phyloP scores from a whole-genome alignment of 495 filamentous ascomycete species.

The Penicillium goetzii region DNA sequence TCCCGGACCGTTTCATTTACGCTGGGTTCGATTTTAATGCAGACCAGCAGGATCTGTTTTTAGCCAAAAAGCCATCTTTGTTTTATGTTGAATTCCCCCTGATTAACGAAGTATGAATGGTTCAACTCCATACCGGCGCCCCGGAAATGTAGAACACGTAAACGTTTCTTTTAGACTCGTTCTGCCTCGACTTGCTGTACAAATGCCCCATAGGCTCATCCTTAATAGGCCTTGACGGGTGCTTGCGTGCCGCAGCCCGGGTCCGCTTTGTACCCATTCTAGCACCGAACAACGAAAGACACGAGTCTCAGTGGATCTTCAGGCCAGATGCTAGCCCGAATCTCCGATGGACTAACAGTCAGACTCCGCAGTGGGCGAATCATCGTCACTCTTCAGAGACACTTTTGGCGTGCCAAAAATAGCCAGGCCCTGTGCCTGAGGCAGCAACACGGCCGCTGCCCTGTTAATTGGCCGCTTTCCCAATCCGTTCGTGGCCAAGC shows the following conservation, averaged over 20 bases:
- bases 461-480: constrained; percentile 26
- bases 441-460: constrained; percentile 14
- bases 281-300: not conserved
- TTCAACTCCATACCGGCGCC: constrained; percentile 32
- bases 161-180: not conserved
- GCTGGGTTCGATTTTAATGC: constrained; percentile 47
- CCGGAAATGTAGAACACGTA: constrained; percentile 20
- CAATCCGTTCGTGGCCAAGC: constrained; percentile 31
- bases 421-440: constrained; percentile 24
- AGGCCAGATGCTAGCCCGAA: not conserved
- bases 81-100: constrained; percentile 42
- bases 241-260: not conserved
- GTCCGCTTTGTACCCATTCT: not conserved
- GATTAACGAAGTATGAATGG: constrained; percentile 53
- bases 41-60: constrained; percentile 47
- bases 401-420: constrained; percentile 27
- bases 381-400: not conserved
- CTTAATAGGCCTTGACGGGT: not conserved
- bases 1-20: constrained; percentile 37
- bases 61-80: constrained; percentile 49
- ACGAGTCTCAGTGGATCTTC: not conserved
- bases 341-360: not conserved
- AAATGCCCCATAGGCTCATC: not conserved
- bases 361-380: not conserved
- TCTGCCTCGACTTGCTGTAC: not conserved